A percentile compares a stretch with the other conserved stretches of the same genome.
These are phyloP conservation scores for Maudiozyma humilis DNA, from an alignment of 1,139 yeast genomes.

Conservation along the genomic window DNA sequence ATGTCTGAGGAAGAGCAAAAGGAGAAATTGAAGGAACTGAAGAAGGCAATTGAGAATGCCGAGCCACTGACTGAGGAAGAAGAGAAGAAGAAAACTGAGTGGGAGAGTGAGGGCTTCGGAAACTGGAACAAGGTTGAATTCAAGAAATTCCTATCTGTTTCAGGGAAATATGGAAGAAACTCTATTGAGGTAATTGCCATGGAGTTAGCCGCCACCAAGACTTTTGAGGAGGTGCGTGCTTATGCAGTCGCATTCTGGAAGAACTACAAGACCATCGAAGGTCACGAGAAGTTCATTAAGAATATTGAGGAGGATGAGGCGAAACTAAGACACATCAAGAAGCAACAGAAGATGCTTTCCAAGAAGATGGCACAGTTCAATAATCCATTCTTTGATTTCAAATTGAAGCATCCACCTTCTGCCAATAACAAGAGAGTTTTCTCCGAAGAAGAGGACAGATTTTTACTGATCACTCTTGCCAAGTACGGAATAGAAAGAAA, in stretches of 20 bases:
- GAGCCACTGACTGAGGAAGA: conserved; percentile 64
- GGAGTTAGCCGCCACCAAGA: conserved; percentile 52
- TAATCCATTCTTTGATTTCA: conserved; percentile 59
- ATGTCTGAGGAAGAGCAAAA: conserved; percentile 33
- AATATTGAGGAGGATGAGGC: conserved; percentile 77
- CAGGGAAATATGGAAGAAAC: conserved; percentile 62
- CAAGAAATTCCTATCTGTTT: conserved; percentile 52
- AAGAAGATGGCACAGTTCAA: conserved; percentile 53
- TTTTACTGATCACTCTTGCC: conserved; percentile 54
- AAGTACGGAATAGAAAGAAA: conserved; percentile 58
- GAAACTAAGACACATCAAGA: conserved; percentile 45
- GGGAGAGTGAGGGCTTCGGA: conserved; percentile 49
- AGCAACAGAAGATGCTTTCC: conserved; percentile 61
- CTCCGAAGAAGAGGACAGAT: conserved; percentile 69
- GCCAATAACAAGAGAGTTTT: conserved; percentile 42
- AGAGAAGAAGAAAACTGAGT: conserved; percentile 45
- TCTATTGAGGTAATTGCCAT: conserved; percentile 50
- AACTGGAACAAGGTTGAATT: conserved; percentile 71
- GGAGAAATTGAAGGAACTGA: conserved; percentile 50
- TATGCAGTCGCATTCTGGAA: conserved; percentile 65
- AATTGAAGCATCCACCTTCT: conserved; percentile 54
- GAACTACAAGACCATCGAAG: conserved; percentile 57
- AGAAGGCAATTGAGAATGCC: conserved; percentile 54
- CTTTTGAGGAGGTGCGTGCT: conserved; percentile 57
- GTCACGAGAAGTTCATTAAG: conserved; percentile 56